Base-by-base conservation (phyloP, 2,329 filamentous ascomycete species). In the Hysterium pulicare region DNA sequence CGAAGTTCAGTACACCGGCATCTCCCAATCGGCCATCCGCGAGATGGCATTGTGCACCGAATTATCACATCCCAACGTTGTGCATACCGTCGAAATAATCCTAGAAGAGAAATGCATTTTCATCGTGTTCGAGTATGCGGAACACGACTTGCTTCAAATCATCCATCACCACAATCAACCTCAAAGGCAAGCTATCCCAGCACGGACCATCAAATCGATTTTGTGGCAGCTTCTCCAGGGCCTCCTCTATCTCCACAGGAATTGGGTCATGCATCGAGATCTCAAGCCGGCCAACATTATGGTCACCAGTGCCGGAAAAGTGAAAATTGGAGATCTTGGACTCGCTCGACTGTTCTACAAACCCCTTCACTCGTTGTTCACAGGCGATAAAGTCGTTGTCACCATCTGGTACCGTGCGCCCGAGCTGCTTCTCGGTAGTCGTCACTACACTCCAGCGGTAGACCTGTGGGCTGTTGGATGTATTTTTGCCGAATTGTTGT, bases 391-490 rank as follows among this genome's bases (percentile, higher is more conserved):
- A 65, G 93, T 98, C 2, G 93, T 98, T 40, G 93, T 98, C 11
- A 98, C 93, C 0, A 98, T 98, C 49, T 98, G 93, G 93, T 98
- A 98, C 60, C 87, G 93, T 17, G 93, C 93, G 0, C 93, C 93
- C 0, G 93, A 98, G 67, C 77, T 98, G 3, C 80, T 98, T 1
- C 81, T 98, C 3, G 93, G 93, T 2, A 89, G 85, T 38, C 81
- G 87, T n/a, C 93, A 98, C 67, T 98, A 98, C 70, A 97, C 93
- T 0, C 90, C 93, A 0, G 91, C 93, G 17, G 89, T 98, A 51
- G 93, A 98, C 66, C 83, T 97, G 67, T 98, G 93, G 93, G 93
- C 93, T 2, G 83, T 98, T 1, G 93, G 93, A 1, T 98, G 93
- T 66, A 98, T 98, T 58, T 97, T 98, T 60, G 93, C 93, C 2